phyloP scores from a whole-genome alignment of 1,284 basidiomycete genomes.

The Apiotrichum siamense region DNA sequence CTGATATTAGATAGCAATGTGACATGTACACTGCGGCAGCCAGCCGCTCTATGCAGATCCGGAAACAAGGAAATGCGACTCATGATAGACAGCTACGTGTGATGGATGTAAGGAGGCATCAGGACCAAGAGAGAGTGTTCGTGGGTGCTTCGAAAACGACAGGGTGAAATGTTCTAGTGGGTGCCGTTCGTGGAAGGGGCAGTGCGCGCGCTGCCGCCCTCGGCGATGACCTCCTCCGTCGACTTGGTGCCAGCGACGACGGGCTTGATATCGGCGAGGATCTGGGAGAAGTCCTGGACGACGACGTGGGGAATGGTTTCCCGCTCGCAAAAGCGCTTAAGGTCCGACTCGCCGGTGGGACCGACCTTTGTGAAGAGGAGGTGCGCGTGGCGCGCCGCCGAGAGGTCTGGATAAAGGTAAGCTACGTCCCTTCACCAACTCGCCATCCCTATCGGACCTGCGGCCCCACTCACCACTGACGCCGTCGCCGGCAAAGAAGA shows the following conservation, averaged over 20 bases:
- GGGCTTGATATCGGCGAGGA: constrained; percentile 52
- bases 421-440: no score
- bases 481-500: constrained; percentile 94
- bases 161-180: no score
- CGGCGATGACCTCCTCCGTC: constrained; percentile 34
- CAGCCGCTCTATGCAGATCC: not conserved
- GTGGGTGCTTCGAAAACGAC: no score
- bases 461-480: constrained; percentile 55
- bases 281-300: constrained; percentile 47
- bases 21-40: not conserved
- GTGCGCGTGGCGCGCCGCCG: constrained; percentile 82
- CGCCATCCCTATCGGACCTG: not conserved
- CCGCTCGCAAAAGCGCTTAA: constrained; percentile 65
- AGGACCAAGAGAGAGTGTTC: no score
- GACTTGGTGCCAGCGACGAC: constrained; percentile 55
- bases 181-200: not conserved
- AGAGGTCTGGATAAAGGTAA: constrained; percentile 58
- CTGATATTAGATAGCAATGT: not conserved
- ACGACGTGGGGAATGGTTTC: constrained; percentile 45
- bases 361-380: constrained; percentile 82
- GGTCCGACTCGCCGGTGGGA: constrained; percentile 71
- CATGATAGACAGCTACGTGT: no score
- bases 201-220: constrained; percentile 32
- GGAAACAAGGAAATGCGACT: no score
- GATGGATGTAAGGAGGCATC: no score